These are phyloP conservation scores for Russula lepida DNA, from an alignment of 768 basidiomycete genomes.

Conservation along the genomic window DNA sequence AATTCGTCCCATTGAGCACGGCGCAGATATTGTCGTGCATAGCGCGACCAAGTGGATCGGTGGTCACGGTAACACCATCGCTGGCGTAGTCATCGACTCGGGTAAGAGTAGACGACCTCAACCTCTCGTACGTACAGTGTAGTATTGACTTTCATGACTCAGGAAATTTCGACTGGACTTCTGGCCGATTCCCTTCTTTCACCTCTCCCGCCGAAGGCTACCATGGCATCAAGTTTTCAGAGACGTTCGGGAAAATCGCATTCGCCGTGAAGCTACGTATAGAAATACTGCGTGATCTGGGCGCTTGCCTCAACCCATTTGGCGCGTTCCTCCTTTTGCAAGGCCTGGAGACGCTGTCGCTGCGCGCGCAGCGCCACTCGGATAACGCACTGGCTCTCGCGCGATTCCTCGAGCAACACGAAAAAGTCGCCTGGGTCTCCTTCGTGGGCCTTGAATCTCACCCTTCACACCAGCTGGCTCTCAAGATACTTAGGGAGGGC, in stretches of 20 bases:
- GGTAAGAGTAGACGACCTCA: slow-evolving; percentile 32
- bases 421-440: slow-evolving; percentile 65
- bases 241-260: slow-evolving; percentile 56
- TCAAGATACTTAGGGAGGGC: slow-evolving; percentile 45
- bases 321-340: slow-evolving; percentile 68
- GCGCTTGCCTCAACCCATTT: slow-evolving; percentile 60
- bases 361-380: slow-evolving; percentile 63
- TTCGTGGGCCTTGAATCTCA: slow-evolving; percentile 67
- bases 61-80: slow-evolving; percentile 74
- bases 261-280: slow-evolving; percentile 61
- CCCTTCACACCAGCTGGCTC: slow-evolving; percentile 49
- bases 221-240: slow-evolving; percentile 58
- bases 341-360: slow-evolving; percentile 67
- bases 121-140: neutral
- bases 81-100: slow-evolving; percentile 63
- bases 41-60: slow-evolving; percentile 84
- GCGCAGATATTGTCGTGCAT: slow-evolving; percentile 75
- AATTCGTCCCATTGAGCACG: slow-evolving; percentile 58
- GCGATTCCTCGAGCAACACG: slow-evolving; percentile 50
- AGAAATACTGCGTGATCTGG: slow-evolving; percentile 58
- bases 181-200: slow-evolving; percentile 66
- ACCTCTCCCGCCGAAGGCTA: slow-evolving; percentile 70
- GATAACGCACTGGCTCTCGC: slow-evolving; percentile 67
- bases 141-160: neutral
- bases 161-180: slow-evolving; percentile 71